These are phyloP conservation scores for Fusarium brachygibbosum DNA, from an alignment of 2,329 filamentous ascomycete species.

Conservation along the genomic window DNA sequence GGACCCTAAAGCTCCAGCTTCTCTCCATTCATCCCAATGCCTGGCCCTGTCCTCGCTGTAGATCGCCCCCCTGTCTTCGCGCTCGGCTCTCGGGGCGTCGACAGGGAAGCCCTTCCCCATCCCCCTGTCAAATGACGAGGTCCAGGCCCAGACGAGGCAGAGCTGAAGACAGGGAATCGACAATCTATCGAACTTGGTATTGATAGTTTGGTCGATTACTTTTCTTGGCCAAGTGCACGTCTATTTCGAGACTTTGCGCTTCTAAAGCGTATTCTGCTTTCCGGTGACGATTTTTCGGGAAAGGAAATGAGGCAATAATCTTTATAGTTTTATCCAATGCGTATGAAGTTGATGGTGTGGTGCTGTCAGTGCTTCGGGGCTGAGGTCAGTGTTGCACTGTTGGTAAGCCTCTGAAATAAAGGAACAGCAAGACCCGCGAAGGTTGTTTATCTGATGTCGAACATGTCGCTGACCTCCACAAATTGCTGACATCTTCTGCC, in stretches of 20 bases:
- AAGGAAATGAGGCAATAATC: constrained; percentile 20
- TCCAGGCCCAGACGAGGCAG: constrained; percentile 26
- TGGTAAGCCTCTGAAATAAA: constrained; percentile 24
- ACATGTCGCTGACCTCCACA: neutral
- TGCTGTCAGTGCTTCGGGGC: constrained; percentile 3
- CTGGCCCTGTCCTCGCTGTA: neutral
- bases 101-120: neutral
- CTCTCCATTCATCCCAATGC: neutral
- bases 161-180: constrained; percentile 35
- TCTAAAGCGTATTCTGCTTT: neutral
- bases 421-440: constrained; percentile 13
- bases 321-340: constrained; percentile 7
- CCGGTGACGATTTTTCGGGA: neutral
- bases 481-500: neutral
- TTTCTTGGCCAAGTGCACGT: constrained; percentile 13
- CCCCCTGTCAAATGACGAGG: constrained; percentile 12
- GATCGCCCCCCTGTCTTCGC: constrained; percentile 1
- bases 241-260: constrained; percentile 7
- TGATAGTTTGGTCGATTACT: constrained; percentile 28
- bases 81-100: neutral
- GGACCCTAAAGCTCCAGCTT: constrained; percentile 17
- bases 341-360: constrained; percentile 6
- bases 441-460: neutral
- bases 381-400: constrained; percentile 2
- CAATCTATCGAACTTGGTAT: constrained; percentile 29